Evolutionary conservation across 2,329 filamentous ascomycete genomes (phyloP), one percentile per base, ranked within the genome.

Genomic region (Epichloe sp.): DNA sequence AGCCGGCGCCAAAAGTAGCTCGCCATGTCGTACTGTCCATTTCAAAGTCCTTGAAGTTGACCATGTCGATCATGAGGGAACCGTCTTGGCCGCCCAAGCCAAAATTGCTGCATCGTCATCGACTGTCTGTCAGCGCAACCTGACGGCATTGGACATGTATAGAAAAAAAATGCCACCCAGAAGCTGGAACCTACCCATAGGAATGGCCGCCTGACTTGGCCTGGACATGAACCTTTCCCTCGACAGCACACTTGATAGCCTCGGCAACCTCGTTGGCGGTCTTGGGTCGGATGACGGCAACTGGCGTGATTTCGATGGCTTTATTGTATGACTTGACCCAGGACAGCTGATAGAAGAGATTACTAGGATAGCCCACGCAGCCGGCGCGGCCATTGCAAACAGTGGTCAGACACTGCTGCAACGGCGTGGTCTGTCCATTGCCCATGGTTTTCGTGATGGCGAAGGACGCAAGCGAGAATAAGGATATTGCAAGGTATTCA

Each of bases 131-230:
- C 31, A 31, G 31, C 31, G 31, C 31, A 31, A 31, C 8, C 31
- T 31, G 31, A 11, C 31, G 10, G 31, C 31, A 31, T 31, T 4
- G 10, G 31, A 3, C 31, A 31, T 10, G 31, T 11, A 11, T 31
- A 2, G 31, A 31, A 10, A 31, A 10, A 11, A 31, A 11, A 31
- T 31, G 8, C 8, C 31, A 4, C 31, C 10, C 31, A 11, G 10
- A 31, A 31, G 31, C 2, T 31, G 31, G 10, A n/a, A 54, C 72
- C 57, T 61, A 77, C 75, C 70, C 80, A 55, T 81, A 85, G 0
- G 79, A 83, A 58, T 85, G 82, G 0, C 82, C 82, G 4, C 81
- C 82, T 2, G 78, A 80, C 55, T 73, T 77, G 21, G 81, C 75
- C 59, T 83, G 79, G 0, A 84, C 78, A 55, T 77, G 75, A 49